Evolutionary conservation across 495 filamentous ascomycete genomes (phyloP).

Genomic region (Xanthoparmelia taractica): DNA sequence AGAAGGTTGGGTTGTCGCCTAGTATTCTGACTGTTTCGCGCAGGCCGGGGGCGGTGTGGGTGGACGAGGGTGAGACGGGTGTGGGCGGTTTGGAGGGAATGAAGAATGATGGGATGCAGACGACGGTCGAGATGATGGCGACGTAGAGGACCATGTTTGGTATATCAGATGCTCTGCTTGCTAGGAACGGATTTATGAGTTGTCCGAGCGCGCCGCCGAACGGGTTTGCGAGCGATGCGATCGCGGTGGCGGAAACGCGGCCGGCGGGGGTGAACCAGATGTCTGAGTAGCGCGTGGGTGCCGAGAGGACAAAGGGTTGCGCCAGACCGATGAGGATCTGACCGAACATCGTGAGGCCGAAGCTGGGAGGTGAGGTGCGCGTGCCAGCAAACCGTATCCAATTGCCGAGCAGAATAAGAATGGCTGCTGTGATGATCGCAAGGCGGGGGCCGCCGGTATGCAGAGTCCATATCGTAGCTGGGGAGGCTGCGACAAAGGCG

Average conservation of each 20-base stretch:
- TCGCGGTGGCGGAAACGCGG: slow-evolving; percentile 78
- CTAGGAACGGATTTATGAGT: slow-evolving; percentile 73
- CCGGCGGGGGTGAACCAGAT: slow-evolving; percentile 86
- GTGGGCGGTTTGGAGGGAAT: slow-evolving; percentile 74
- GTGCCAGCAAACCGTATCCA: slow-evolving; percentile 89
- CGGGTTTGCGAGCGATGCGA: slow-evolving; percentile 78
- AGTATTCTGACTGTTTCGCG: slow-evolving; percentile 45
- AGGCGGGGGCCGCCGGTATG: slow-evolving; percentile 71
- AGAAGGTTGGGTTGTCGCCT: slow-evolving; percentile 55
- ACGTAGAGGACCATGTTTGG: slow-evolving; percentile 81
- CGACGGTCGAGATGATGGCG: slow-evolving; percentile 71
- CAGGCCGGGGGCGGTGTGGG: slow-evolving; percentile 42
- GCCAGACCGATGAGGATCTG: slow-evolving; percentile 85
- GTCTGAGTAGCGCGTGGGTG: slow-evolving; percentile 85
- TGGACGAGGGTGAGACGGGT: slow-evolving; percentile 51
- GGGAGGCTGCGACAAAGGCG: slow-evolving; percentile 65
- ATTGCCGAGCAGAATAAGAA: slow-evolving; percentile 72
- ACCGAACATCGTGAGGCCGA: slow-evolving; percentile 82
- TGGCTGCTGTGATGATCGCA: slow-evolving; percentile 64
- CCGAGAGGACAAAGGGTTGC: slow-evolving; percentile 86
- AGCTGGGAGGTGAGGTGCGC: slow-evolving; percentile 45
- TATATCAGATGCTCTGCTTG: slow-evolving; percentile 51
- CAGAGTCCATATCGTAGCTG: slow-evolving; percentile 67
- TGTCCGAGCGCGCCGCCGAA: slow-evolving; percentile 84
- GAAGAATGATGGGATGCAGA: slow-evolving; percentile 73